Percentiles rank a stretch among this genome's conserved stretches.
phyloP scores from a whole-genome alignment of 495 filamentous ascomycete species.

The Rhypophila decipiens region DNA sequence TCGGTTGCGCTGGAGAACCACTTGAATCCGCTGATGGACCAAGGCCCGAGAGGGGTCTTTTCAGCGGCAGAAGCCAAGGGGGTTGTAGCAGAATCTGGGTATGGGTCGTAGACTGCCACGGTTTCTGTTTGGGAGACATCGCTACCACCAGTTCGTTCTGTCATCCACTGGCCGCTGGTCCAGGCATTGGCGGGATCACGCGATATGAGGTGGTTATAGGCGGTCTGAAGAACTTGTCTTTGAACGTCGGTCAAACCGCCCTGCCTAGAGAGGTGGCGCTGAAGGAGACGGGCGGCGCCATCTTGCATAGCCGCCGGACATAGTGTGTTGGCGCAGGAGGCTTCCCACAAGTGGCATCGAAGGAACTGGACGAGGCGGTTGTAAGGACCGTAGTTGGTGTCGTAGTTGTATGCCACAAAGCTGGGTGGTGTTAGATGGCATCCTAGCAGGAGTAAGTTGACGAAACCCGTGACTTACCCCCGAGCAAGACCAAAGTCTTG shows the following conservation, averaged over 20 bases:
- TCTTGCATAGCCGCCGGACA: constrained; percentile 69
- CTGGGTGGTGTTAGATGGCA: constrained; percentile 8
- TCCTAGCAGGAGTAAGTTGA: background rate
- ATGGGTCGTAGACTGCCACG: constrained; percentile 32
- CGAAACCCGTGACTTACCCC: constrained; percentile 20
- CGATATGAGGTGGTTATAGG: constrained; percentile 44
- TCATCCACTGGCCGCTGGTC: constrained; percentile 86
- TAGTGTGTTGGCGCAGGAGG: constrained; percentile 53
- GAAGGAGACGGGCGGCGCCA: constrained; percentile 58
- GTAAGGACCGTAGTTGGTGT: constrained; percentile 36
- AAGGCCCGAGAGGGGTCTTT: constrained; percentile 48
- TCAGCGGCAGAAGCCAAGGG: constrained; percentile 21
- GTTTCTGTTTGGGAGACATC: constrained; percentile 72
- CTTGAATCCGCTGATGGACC: constrained; percentile 63
- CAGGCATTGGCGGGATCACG: constrained; percentile 54
- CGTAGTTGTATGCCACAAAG: constrained; percentile 50
- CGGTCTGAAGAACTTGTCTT: constrained; percentile 40
- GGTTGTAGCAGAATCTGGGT: constrained; percentile 9
- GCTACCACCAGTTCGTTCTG: constrained; percentile 67
- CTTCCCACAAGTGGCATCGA: constrained; percentile 58
- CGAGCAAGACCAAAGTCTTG: constrained; percentile 47
- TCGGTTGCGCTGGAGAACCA: constrained; percentile 75
- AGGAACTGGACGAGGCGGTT: constrained; percentile 49
- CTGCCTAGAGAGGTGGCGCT: constrained; percentile 36
- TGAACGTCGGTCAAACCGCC: constrained; percentile 13